Evolutionary conservation across 1,284 basidiomycete genomes (phyloP).

Genomic region (Phylloporus sp.): DNA sequence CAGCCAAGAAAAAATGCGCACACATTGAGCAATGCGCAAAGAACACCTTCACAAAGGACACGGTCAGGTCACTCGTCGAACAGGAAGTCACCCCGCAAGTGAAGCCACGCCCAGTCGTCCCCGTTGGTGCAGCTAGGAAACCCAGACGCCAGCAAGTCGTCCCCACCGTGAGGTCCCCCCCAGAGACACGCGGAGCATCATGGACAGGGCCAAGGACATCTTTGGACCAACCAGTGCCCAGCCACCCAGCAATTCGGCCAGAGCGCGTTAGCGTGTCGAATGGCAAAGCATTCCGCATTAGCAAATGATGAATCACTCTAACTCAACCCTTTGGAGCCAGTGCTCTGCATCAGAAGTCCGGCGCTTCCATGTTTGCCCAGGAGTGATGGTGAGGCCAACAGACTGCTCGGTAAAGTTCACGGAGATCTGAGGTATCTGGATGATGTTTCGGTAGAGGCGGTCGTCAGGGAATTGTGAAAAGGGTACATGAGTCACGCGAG

Average conservation of each 20-base stretch:
- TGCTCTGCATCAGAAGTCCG: slow-evolving; percentile 27
- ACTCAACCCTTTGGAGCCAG: slow-evolving; percentile 57
- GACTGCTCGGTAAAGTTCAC: slow-evolving; percentile 46
- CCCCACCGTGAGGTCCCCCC: slow-evolving; percentile 55
- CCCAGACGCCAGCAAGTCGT: slow-evolving; percentile 49
- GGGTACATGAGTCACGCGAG: slow-evolving; percentile 18
- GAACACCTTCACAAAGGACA: slow-evolving; percentile 59
- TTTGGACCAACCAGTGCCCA: slow-evolving; percentile 37
- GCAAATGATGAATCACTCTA: slow-evolving; percentile 16
- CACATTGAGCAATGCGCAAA: slow-evolving; percentile 75
- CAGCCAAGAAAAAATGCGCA: slow-evolving; percentile 61
- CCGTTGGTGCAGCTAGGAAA: slow-evolving; percentile 55
- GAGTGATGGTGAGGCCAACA: slow-evolving; percentile 46
- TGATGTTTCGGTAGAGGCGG: slow-evolving; percentile 43
- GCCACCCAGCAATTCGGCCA: slow-evolving; percentile 43
- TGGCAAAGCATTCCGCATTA: slow-evolving; percentile 8
- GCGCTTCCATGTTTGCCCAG: slow-evolving; percentile 31
- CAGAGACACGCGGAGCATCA: slow-evolving; percentile 59
- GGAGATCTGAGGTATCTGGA: slow-evolving; percentile 42
- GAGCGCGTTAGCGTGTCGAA: slow-evolving; percentile 30
- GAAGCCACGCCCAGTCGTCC: slow-evolving; percentile 57
- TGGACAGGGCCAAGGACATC: slow-evolving; percentile 61
- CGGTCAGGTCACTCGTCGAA: slow-evolving; percentile 60
- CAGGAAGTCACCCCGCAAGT: slow-evolving; percentile 48
- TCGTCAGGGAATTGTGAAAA: slow-evolving; percentile 44